These are phyloP conservation scores for Aureobasidium pullulans DNA, from an alignment of 2,329 filamentous ascomycete species.

Conservation along the genomic window DNA sequence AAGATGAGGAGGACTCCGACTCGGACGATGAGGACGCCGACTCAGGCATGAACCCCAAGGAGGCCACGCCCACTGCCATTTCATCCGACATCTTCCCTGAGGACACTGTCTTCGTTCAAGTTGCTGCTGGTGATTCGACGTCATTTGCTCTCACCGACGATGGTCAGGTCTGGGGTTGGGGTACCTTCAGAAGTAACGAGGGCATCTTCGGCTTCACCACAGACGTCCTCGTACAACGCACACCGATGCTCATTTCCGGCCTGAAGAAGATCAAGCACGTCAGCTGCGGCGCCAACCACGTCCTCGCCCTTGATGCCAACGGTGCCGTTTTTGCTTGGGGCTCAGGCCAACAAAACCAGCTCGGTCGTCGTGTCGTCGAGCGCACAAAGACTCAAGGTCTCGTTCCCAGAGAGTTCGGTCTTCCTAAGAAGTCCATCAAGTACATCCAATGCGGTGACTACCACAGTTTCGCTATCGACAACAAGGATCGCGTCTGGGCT, in stretches of 20 bases:
- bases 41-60: constrained; percentile 61
- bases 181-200: constrained; percentile 68
- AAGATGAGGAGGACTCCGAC: constrained; percentile 49
- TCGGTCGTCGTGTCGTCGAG: constrained; percentile 58
- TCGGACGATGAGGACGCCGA: constrained; percentile 52
- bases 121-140: constrained; percentile 66
- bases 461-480: constrained; percentile 70
- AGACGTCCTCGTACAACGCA: constrained; percentile 44
- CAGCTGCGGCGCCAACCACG: constrained; percentile 62
- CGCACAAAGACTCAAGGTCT: constrained; percentile 49
- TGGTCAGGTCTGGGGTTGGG: constrained; percentile 75
- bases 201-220: constrained; percentile 59
- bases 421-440: constrained; percentile 50
- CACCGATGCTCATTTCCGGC: constrained; percentile 50
- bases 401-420: constrained; percentile 50
- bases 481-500: constrained; percentile 62
- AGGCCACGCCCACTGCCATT: constrained; percentile 59
- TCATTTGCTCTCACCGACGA: constrained; percentile 69
- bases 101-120: constrained; percentile 57
- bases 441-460: constrained; percentile 66
- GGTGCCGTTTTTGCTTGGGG: constrained; percentile 65
- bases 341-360: constrained; percentile 62
- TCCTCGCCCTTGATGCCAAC: constrained; percentile 59
- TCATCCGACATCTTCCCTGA: constrained; percentile 49
- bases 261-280: constrained; percentile 60